Conservation (phyloP, 345 rosid species). For the Noccaea bulbosa region DNA sequence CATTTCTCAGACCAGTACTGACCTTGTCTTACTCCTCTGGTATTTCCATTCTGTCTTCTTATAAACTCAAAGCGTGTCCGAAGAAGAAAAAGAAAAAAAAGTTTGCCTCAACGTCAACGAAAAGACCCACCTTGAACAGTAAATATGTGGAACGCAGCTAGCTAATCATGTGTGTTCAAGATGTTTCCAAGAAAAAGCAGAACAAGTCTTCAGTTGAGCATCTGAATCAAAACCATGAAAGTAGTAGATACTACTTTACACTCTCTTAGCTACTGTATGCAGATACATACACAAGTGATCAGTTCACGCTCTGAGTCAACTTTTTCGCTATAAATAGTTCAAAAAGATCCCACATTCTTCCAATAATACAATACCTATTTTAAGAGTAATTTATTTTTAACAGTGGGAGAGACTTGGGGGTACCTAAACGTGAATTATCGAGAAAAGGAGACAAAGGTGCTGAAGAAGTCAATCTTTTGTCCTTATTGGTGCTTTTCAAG, state of each 20-base stretch:
- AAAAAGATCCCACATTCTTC: not conserved
- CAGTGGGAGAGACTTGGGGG: conserved; percentile 7
- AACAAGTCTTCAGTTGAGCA: conserved; percentile 30
- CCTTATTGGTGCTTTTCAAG: conserved; percentile 38
- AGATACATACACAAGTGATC: conserved; percentile 19
- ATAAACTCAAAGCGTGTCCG: not conserved
- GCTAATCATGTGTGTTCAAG: conserved; percentile 32
- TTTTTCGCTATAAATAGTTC: not conserved
- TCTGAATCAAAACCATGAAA: conserved; percentile 32
- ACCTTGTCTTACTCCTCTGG: conserved; percentile 30
- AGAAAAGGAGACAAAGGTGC: conserved; percentile 14
- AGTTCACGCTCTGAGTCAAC: not conserved
- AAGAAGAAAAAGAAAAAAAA: conserved; percentile 1
- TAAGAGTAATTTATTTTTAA: not conserved
- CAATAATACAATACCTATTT: not conserved
- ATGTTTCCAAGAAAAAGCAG: conserved; percentile 23
- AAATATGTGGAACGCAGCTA: conserved; percentile 36
- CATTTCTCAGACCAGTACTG: conserved; percentile 43
- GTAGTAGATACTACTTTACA: conserved; percentile 25
- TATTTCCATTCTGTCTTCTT: conserved; percentile 17
- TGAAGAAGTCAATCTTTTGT: conserved; percentile 39
- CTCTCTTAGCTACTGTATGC: conserved; percentile 24
- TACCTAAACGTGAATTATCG: conserved; percentile 24
- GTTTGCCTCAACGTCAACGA: conserved; percentile 36
- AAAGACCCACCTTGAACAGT: conserved; percentile 33